Evolutionary conservation across 495 filamentous ascomycete species (phyloP).

Genomic region (Acidiella bohemica): DNA sequence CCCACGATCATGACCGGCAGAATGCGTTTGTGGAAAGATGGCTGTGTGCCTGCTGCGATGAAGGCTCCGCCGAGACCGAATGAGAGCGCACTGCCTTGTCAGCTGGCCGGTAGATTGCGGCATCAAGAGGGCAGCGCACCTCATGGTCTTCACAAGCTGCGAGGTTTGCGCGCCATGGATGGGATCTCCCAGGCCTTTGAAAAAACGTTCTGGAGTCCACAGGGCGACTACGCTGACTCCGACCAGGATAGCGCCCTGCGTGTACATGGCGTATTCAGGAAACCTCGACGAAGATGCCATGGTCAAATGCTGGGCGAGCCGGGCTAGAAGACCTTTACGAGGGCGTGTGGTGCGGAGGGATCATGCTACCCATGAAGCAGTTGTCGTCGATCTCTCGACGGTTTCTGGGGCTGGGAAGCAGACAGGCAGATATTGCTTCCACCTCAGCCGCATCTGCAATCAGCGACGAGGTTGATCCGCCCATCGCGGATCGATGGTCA

Average conservation of each 20-base stretch:
- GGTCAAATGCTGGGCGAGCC: not conserved
- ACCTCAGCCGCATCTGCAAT: too few relatives aligned
- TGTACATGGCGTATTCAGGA: not conserved
- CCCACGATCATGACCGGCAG: not conserved
- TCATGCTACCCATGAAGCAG: too few relatives aligned
- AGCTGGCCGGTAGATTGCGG: not conserved
- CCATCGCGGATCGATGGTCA: too few relatives aligned
- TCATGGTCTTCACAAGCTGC: not conserved
- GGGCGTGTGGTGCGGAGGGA: too few relatives aligned
- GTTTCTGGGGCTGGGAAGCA: too few relatives aligned
- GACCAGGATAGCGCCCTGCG: not conserved
- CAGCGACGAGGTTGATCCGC: too few relatives aligned
- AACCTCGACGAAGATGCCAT: not conserved
- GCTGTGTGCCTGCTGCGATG: not conserved
- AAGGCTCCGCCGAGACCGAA: not conserved
- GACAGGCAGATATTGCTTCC: too few relatives aligned
- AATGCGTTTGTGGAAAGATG: not conserved
- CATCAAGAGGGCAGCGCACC: not conserved
- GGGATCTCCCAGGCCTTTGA: too few relatives aligned
- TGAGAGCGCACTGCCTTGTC: not conserved
- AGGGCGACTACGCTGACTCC: not conserved
- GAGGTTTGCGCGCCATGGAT: too few relatives aligned
- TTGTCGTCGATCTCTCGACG: too few relatives aligned
- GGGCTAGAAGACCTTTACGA: not conserved
- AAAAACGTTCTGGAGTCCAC: not conserved